Base-by-base conservation (phyloP, 2,329 filamentous ascomycete species). In the Fusarium verticillioides region DNA sequence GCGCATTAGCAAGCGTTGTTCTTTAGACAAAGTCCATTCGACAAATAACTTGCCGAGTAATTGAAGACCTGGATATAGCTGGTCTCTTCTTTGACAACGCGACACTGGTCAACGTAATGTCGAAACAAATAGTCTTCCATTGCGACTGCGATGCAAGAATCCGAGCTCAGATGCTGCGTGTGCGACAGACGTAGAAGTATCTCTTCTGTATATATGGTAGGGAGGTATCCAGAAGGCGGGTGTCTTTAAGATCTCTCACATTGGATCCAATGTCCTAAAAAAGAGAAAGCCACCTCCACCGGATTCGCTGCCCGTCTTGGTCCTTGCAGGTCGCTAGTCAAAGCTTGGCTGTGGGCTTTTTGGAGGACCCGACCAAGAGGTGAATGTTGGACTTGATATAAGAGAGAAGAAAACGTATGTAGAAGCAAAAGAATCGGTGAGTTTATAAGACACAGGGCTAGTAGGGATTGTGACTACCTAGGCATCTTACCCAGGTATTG, bases 51-150 rank as follows among this genome's bases (percentile, higher is more conserved):
- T 47, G 90, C 88, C 77, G 88, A 86, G 73, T 89, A 90, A 73
- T 90, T 90, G 75, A 89, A 84, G 42, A 90, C 87, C 78, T 90
- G 87, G 30, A 90, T 72, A 77, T 89, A 91, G 71, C 82, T 85
- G 23, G 88, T 90, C 60, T 80, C 81, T 79, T 91, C 89, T 7
- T 79, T 68, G 53, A 90, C 86, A 37, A 83, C 81, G 28, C 80
- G 83, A 77, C 87, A 90, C 50, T 84, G 79, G 15, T 82, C 77
- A 65, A 90, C 83, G 75, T 86, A 84, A 37, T 79, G 73, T 69
- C 82, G 81, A 73, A 90, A 90, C 80, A 90, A 85, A 77, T 89
- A 90, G 74, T 90, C 86, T 78, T 90, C 88, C 88, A 90, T 90
- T 53, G 50, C 23, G 70, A 47, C 23, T 36, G 21, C 32, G 26